These are phyloP conservation scores for Rachicladosporium sp. DNA, from an alignment of 2,329 filamentous ascomycete genomes.

Conservation along the genomic window DNA sequence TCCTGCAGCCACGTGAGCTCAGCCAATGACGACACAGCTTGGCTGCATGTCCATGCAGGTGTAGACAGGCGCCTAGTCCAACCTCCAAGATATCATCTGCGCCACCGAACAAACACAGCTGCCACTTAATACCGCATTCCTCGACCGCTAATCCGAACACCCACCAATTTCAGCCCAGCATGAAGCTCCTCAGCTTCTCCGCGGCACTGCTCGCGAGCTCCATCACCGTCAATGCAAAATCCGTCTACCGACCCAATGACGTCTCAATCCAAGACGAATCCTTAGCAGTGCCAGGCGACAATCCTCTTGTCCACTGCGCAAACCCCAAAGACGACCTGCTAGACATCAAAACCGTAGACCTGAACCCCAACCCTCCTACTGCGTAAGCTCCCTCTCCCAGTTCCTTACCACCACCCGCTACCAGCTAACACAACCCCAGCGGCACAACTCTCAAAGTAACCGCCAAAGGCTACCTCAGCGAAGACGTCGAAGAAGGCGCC, in stretches of 20 bases:
- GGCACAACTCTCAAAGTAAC: slow-evolving; percentile 66
- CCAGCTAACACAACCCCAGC: slow-evolving; percentile 60
- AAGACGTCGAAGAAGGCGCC: slow-evolving; percentile 64
- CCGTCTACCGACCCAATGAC: slow-evolving; percentile 1
- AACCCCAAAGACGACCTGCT: slow-evolving; percentile 60
- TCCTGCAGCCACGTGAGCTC: no score
- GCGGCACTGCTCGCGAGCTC: slow-evolving; percentile 4
- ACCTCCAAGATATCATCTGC: no score
- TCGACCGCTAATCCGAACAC: no score
- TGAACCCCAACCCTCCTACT: slow-evolving; percentile 73
- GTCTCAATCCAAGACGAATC: slow-evolving; percentile 27
- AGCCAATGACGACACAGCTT: no score
- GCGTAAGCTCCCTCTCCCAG: slow-evolving; percentile 64
- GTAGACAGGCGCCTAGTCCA: no score
- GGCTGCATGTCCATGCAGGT: no score
- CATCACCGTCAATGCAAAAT: slow-evolving; percentile 2
- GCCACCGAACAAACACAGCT: no score
- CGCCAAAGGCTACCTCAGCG: slow-evolving; percentile 60
- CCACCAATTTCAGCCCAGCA: background rate
- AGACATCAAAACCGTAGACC: slow-evolving; percentile 64
- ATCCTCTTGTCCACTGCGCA: slow-evolving; percentile 69
- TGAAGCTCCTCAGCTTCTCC: slow-evolving; percentile 5
- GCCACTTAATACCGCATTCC: no score
- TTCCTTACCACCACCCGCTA: slow-evolving; percentile 65
- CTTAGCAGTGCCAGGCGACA: slow-evolving; percentile 66